Percentiles rank a stretch among this genome's conserved stretches.
phyloP scores from a whole-genome alignment of 2,329 filamentous ascomycete genomes.

The Fonsecaea multimorphosa region DNA sequence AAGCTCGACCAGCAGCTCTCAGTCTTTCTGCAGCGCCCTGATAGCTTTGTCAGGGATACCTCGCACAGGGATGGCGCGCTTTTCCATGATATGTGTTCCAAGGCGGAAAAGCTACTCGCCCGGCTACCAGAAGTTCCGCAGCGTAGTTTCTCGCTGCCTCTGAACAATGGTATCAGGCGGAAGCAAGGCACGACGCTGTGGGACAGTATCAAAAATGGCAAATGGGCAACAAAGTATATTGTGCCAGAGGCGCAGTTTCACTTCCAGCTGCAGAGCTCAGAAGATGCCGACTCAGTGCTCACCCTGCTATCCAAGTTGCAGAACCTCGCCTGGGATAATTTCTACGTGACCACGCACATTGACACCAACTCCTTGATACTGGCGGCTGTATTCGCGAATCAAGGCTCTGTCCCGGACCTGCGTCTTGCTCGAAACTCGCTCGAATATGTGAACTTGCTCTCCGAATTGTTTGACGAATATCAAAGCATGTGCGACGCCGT shows the following conservation, averaged over 20 bases:
- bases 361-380: constrained; percentile 8
- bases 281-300: background rate
- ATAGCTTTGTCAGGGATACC: background rate
- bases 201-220: constrained; percentile 14
- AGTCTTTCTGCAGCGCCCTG: background rate
- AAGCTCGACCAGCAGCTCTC: constrained; percentile 4
- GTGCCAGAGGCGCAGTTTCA: constrained; percentile 7
- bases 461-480: constrained; percentile 12
- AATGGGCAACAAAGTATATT: constrained; percentile 11
- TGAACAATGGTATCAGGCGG: constrained; percentile 1
- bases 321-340: constrained; percentile 9
- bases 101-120: background rate
- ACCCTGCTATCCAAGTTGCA: background rate
- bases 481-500: constrained; percentile 11
- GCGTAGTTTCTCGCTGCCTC: constrained; percentile 14
- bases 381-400: constrained; percentile 2
- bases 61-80: background rate
- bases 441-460: constrained; percentile 11
- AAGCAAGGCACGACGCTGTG: constrained; percentile 9
- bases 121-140: constrained; percentile 7
- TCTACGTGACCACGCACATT: constrained; percentile 11
- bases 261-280: background rate
- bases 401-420: constrained; percentile 4
- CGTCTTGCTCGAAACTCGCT: constrained; percentile 4
- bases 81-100: background rate